Base-by-base conservation (phyloP, 2,329 filamentous ascomycete species). In the Dactylellina leptospora region DNA sequence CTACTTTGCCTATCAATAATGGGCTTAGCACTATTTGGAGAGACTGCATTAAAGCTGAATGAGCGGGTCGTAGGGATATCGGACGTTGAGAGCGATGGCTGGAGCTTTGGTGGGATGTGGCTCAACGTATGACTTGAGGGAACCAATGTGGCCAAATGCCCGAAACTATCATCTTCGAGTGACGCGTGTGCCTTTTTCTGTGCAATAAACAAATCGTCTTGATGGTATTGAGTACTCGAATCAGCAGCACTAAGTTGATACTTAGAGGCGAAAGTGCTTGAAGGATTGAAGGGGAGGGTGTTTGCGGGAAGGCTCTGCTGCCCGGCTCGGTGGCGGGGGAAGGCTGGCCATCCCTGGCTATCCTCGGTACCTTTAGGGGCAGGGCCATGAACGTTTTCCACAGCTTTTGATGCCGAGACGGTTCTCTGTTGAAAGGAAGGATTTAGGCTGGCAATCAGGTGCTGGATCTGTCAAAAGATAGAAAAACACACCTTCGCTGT, bases 51-150 rank as follows among this genome's bases (percentile, higher is more conserved):
- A 50, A 81, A 83, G 60, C 85, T 84, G 59, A 85, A 83, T 75
- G 84, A 89, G 85, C 95, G 96, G 77, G 92, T 83, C 5, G 92
- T 96, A 3, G 92, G 90, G 18, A 97, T 84, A 77, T 97, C 93
- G 79, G 90, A 95, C 59, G 91, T 88, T 8, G 95, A 97, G 82
- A 91, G 97, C 0, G 93, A 97, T 45, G 90, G 88, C 80, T 93
- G 90, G 66, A 96, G 81, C 82, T 91, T 92, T 27, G 89, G 87
- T 36, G 72, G 63, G 33, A 70, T 70, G 36, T 50, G 56, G 40
- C 69, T 64, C 33, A 75, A 44, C 10, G 70, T 66, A 30, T 76
- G 74, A 18, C 62, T 54, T 23, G 72, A 59, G 18, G 75, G 58
- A 69, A 59, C 75, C 44, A 45, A 50, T 47, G 69, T 73, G 61